These are phyloP conservation scores for Plasmodium malariae DNA, from an alignment of 169 alveolate species.

Conservation along the genomic window DNA sequence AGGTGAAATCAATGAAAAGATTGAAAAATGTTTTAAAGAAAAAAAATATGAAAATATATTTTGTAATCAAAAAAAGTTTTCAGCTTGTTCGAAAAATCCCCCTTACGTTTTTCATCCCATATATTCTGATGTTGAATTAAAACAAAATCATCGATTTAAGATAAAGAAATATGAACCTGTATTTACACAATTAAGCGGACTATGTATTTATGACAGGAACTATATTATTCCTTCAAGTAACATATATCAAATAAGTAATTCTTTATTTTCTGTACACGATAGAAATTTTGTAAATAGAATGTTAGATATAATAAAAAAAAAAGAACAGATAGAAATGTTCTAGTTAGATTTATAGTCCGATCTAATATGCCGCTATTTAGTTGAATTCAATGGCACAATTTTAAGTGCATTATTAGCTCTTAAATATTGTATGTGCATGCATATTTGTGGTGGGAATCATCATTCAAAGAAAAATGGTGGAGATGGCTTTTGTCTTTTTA, in stretches of 20 bases:
- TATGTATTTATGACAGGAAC: constrained; percentile 27
- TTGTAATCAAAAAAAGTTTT: constrained; percentile 22
- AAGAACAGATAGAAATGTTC: constrained; percentile 15
- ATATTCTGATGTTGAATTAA: constrained; percentile 33
- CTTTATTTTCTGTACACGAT: constrained; percentile 18
- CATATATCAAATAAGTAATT: constrained; percentile 1
- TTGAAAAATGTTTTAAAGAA: constrained; percentile 4
- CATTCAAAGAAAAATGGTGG: constrained; percentile 70
- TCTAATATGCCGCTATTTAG: constrained; percentile 28
- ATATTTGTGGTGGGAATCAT: constrained; percentile 78
- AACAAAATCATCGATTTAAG: constrained; percentile 45
- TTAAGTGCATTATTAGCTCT: constrained; percentile 33
- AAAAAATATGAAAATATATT: not conserved
- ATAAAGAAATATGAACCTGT: constrained; percentile 52
- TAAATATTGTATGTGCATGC: constrained; percentile 45
- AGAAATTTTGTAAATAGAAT: constrained; percentile 13
- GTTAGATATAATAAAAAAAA: constrained; percentile 30
- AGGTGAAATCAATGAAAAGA: constrained; percentile 5
- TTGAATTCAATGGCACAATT: constrained; percentile 49
- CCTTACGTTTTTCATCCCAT: constrained; percentile 66
- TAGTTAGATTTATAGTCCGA: constrained; percentile 22
- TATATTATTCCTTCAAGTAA: constrained; percentile 27
- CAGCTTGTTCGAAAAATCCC: constrained; percentile 23
- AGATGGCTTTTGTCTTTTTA: constrained; percentile 76
- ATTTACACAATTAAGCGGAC: constrained; percentile 25